phyloP scores from a whole-genome alignment of 331 rosid genomes.

The Cydonia oblonga region DNA sequence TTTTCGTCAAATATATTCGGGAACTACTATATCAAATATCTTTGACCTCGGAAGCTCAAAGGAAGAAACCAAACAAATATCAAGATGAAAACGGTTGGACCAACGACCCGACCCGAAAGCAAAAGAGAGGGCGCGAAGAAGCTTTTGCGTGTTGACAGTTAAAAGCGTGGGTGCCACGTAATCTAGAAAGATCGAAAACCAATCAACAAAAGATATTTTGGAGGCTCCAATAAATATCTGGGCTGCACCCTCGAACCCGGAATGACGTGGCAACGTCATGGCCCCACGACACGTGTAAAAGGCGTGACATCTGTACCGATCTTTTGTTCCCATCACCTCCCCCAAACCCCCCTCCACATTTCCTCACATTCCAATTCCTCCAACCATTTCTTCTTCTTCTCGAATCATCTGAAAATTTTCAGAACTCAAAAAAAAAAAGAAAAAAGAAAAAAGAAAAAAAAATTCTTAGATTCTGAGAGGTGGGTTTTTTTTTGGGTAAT shows the following conservation, averaged over 20 bases:
- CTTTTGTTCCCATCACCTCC: slow-evolving; percentile 37
- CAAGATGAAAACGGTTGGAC: not conserved
- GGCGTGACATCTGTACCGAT: slow-evolving; percentile 49
- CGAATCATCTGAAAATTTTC: not conserved
- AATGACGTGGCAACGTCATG: slow-evolving; percentile 47
- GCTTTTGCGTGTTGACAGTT: not conserved
- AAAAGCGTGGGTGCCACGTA: not conserved
- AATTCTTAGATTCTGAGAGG: not conserved
- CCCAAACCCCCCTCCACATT: not conserved
- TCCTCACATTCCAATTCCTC: not conserved
- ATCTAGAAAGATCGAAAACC: not conserved
- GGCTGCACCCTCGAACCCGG: not conserved
- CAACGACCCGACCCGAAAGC: not conserved
- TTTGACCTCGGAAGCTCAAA: not conserved
- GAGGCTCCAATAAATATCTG: slow-evolving; percentile 25
- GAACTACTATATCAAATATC: not conserved
- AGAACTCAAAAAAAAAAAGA: not conserved
- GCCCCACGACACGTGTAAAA: slow-evolving; percentile 76
- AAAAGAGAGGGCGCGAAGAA: not conserved
- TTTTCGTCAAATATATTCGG: not conserved
- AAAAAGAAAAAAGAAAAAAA: too few species aligned
- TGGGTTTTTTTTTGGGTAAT: not conserved
- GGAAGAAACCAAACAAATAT: not conserved
- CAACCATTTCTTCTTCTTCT: not conserved
- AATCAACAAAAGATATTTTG: slow-evolving; percentile 42